phyloP scores from a whole-genome alignment of 176 grass and related monocot genomes.

The Neostapfia colusana region DNA sequence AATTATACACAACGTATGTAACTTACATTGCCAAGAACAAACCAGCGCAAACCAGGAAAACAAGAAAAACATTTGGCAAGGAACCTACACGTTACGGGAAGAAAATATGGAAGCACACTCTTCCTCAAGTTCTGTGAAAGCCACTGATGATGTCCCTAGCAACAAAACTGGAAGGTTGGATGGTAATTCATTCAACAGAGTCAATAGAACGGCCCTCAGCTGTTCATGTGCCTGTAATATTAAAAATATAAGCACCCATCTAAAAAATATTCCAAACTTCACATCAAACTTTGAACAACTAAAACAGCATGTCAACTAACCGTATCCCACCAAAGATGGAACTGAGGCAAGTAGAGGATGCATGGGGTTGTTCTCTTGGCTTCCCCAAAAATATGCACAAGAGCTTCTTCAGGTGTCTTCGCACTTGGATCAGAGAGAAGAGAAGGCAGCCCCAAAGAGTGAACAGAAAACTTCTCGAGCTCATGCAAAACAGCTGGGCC shows the following conservation, averaged over 20 bases:
- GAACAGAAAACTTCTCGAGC: constrained; percentile 97
- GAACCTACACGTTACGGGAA: constrained; percentile 82
- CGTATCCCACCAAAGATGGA: constrained; percentile 99
- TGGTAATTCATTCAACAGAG: constrained; percentile 83
- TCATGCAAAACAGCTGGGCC: constrained; percentile 97
- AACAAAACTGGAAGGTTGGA: constrained; percentile 92
- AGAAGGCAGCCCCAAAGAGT: constrained; percentile 89
- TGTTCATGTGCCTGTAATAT: constrained; percentile 84
- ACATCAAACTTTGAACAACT: constrained; percentile 28
- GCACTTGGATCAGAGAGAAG: constrained; percentile 99
- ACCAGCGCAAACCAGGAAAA: constrained; percentile 4
- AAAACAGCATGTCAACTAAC: constrained; percentile 58
- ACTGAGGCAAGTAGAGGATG: constrained; percentile 95
- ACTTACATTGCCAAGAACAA: constrained; percentile 13
- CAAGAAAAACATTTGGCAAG: constrained; percentile 33
- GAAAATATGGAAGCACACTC: constrained; percentile 87
- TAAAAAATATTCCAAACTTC: constrained; percentile 8
- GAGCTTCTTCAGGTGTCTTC: constrained; percentile 98
- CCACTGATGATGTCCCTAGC: constrained; percentile 78
- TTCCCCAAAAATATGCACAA: constrained; percentile 99
- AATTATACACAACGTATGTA: neutral
- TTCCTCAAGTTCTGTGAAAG: constrained; percentile 68
- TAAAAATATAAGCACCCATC: constrained; percentile 39
- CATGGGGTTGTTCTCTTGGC: constrained; percentile 94
- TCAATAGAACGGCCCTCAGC: constrained; percentile 87